Base-by-base conservation (phyloP, 2,329 filamentous ascomycete genomes). In the Shiraia sp. region DNA sequence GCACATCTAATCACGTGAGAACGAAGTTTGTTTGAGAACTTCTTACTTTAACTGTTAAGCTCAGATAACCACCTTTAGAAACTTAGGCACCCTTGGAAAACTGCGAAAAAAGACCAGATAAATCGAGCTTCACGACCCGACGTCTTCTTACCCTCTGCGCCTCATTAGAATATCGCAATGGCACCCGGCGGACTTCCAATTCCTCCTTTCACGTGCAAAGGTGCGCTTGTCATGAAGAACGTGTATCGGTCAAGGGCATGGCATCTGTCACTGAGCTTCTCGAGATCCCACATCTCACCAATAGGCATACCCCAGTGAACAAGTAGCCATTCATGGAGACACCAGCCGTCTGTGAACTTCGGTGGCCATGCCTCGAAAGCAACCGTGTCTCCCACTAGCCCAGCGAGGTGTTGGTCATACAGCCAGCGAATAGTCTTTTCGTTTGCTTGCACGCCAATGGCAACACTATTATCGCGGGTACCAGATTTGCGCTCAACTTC, bases 151-250 rank as follows among this genome's bases (percentile, higher is more conserved):
- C n/a, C n/a, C n/a, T n/a, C n/a, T n/a, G n/a, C n/a, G n/a, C n/a
- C n/a, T n/a, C n/a, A n/a, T n/a, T 51, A 68, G 27, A 68, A 63
- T 9, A 68, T 55, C 6, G 63, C 64, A 38, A 68, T 63, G 16
- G 61, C 65, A n/a, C 63, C 63, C 7, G 65, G 65, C 12, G 65
- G 64, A 41, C 61, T 66, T 31, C 64, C 63, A 44, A 68, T 65
- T 1, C 63, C 64, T 19, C 80, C 77, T 3, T 76, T 75, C 12
- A 81, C 73, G 60, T 85, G 82, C 38, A 83, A 58, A 1, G 82
- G 81, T 10, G 72, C 73, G 49, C 79, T 83, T 0, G 79, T 82
- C 8, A 86, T 66, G 66, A 86, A 76, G 55, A 86, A 86, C 1
- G 72, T 79, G 62, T 80, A 85, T 13, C 75, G 70, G 27, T 72